phyloP scores from a whole-genome alignment of 2,329 filamentous ascomycete genomes.

The Ustilaginoidea virens region DNA sequence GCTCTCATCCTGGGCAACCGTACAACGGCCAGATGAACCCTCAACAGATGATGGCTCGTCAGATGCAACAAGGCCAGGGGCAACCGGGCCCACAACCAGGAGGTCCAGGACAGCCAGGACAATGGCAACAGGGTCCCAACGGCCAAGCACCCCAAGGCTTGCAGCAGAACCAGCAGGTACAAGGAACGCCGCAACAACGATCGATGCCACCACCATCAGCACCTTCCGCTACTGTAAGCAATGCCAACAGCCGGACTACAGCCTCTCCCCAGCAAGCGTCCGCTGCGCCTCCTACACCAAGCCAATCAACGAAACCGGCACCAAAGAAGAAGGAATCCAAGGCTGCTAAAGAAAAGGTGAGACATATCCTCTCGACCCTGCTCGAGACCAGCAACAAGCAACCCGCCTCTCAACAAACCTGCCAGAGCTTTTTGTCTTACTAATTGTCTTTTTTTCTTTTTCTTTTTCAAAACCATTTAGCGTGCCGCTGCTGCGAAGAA shows the following conservation, averaged over 20 bases:
- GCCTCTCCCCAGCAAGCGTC: slow-evolving; percentile 48
- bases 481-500: slow-evolving; percentile 44
- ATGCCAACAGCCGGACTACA: slow-evolving; percentile 38
- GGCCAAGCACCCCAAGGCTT: slow-evolving; percentile 24
- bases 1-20: slow-evolving; percentile 45
- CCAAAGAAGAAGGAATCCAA: slow-evolving; percentile 66
- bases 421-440: too few relatives aligned
- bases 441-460: not conserved
- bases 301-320: slow-evolving; percentile 54
- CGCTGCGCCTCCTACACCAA: slow-evolving; percentile 61
- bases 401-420: too few relatives aligned
- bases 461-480: slow-evolving; percentile 10
- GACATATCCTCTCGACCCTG: too few relatives aligned
- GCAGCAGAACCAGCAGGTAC: slow-evolving; percentile 30
- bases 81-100: slow-evolving; percentile 16
- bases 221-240: slow-evolving; percentile 29
- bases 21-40: slow-evolving; percentile 44
- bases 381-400: too few relatives aligned
- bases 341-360: slow-evolving; percentile 53
- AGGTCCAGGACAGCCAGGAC: slow-evolving; percentile 16
- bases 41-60: slow-evolving; percentile 42
- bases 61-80: slow-evolving; percentile 21
- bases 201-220: slow-evolving; percentile 53
- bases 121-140: slow-evolving; percentile 26
- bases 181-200: slow-evolving; percentile 59